Evolutionary conservation across 129 eudicot species (phyloP).

Genomic region (Pulicaria dysenterica): DNA sequence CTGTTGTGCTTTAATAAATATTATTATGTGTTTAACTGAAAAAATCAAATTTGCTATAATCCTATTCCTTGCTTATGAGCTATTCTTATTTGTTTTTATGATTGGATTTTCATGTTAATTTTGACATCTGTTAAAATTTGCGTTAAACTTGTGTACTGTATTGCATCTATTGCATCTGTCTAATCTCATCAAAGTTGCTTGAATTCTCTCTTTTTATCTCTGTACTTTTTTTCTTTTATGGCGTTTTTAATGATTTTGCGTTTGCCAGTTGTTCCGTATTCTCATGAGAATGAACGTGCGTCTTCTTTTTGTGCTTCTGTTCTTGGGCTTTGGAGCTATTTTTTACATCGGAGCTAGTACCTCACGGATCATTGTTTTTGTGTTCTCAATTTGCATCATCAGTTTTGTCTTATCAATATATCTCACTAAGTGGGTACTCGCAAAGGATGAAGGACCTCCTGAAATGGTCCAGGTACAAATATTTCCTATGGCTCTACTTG

Average conservation of each 20-base stretch:
- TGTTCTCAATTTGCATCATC: conserved; percentile 77
- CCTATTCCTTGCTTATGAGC: neutral
- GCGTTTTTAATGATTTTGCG: conserved; percentile 9
- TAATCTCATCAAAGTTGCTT: conserved; percentile 11
- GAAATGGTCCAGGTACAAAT: conserved; percentile 81
- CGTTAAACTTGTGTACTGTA: conserved; percentile 10
- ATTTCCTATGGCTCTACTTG: neutral
- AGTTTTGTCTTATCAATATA: conserved; percentile 75
- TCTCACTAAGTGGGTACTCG: conserved; percentile 89
- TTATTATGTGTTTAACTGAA: neutral
- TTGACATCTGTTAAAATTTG: neutral
- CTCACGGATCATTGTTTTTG: conserved; percentile 85
- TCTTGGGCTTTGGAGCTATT: conserved; percentile 70
- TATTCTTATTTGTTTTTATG: neutral
- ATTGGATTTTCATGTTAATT: neutral
- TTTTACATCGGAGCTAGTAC: conserved; percentile 91
- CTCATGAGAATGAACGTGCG: conserved; percentile 79
- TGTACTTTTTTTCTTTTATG: conserved; percentile 8
- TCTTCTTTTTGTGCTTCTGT: conserved; percentile 70
- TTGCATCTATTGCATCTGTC: neutral
- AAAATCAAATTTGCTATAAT: neutral
- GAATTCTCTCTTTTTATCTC: conserved; percentile 5
- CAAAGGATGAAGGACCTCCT: conserved; percentile 98
- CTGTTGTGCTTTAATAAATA: neutral
- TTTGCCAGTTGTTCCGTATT: conserved; percentile 71